Evolutionary conservation across 495 filamentous ascomycete genomes (phyloP).

Genomic region (Annulohypoxylon nitens): DNA sequence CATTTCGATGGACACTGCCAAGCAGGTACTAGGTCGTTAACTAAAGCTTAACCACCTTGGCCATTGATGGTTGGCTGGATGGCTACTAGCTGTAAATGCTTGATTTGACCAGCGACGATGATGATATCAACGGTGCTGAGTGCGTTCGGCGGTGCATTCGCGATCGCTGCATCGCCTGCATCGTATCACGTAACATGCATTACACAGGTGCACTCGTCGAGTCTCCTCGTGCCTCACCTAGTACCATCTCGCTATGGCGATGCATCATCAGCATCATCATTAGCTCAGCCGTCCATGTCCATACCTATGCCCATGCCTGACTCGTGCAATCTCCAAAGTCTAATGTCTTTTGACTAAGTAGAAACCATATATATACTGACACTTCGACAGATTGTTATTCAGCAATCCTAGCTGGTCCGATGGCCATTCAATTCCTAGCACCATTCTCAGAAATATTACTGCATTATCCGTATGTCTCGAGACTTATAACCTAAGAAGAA

Average conservation of each 20-base stretch:
- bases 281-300: not conserved
- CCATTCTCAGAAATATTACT: slow-evolving; percentile 63
- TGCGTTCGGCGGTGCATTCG: slow-evolving; percentile 39
- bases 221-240: slow-evolving; percentile 2
- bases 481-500: not conserved
- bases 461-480: slow-evolving; percentile 58
- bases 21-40: slow-evolving; percentile 33
- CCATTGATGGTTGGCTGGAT: slow-evolving; percentile 35
- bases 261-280: slow-evolving; percentile 6
- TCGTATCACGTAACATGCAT: slow-evolving; percentile 42
- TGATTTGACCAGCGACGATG: slow-evolving; percentile 25
- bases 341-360: not conserved
- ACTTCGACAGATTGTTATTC: slow-evolving; percentile 58
- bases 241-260: slow-evolving; percentile 11
- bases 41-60: slow-evolving; percentile 40
- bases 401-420: slow-evolving; percentile 61
- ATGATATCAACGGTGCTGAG: slow-evolving; percentile 31
- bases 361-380: slow-evolving; percentile 23
- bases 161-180: slow-evolving; percentile 38
- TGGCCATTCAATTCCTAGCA: slow-evolving; percentile 58
- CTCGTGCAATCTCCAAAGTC: slow-evolving; percentile 6
- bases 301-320: slow-evolving; percentile 3
- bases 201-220: slow-evolving; percentile 18
- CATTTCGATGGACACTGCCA: slow-evolving; percentile 36
- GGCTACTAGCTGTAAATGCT: slow-evolving; percentile 15